Conservation (phyloP, 768 basidiomycete genomes). For the Stropharia rugosoannulata region DNA sequence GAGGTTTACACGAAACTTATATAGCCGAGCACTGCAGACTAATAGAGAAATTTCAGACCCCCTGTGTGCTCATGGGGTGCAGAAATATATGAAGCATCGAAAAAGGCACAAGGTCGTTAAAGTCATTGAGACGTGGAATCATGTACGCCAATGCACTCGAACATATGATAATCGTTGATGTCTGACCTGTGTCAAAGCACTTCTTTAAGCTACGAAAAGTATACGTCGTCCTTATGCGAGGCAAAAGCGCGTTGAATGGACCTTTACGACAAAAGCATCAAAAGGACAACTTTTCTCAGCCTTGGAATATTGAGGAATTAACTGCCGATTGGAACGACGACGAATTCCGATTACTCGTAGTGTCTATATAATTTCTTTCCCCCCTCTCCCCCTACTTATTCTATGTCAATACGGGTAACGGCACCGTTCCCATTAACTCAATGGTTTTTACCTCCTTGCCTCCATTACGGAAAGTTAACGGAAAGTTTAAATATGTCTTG, state of each 20-base stretch:
- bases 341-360: neutral
- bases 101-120: constrained; percentile 39
- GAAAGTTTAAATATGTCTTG: too few species aligned
- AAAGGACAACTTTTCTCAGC: neutral
- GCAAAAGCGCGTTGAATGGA: constrained; percentile 4
- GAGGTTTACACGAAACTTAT: too few species aligned
- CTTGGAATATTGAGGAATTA: neutral
- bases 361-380: neutral
- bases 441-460: too few species aligned
- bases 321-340: neutral
- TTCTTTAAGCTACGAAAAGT: constrained; percentile 49
- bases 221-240: constrained; percentile 38
- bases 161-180: neutral
- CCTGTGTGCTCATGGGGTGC: constrained; percentile 25
- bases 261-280: neutral
- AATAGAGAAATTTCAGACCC: constrained; percentile 9
- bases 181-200: constrained; percentile 26
- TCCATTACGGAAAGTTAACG: too few species aligned
- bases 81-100: constrained; percentile 25
- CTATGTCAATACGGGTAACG: too few species aligned
- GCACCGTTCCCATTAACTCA: too few species aligned
- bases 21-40: constrained; percentile 5
- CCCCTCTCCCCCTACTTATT: too few species aligned
- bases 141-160: constrained; percentile 29
- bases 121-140: constrained; percentile 49